Conservation (phyloP, 1,284 basidiomycete species). For the Pulveroboletus ridleyi region DNA sequence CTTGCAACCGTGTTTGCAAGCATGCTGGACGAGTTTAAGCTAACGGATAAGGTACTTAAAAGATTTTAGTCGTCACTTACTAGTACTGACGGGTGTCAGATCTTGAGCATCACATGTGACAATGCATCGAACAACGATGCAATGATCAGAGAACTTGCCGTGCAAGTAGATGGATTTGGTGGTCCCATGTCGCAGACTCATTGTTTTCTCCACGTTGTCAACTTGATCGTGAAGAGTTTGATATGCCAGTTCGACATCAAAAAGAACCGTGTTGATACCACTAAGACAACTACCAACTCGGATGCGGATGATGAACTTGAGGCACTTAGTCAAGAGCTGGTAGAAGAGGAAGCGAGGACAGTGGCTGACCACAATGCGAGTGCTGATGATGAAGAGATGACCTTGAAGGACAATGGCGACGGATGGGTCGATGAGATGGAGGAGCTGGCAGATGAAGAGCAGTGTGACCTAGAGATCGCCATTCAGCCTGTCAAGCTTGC, state of each 20-base stretch:
- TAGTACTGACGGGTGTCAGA: neutral
- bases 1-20: neutral
- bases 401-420: neutral
- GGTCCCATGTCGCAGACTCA: neutral
- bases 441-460: neutral
- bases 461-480: neutral
- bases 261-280: neutral
- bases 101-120: conserved; percentile 2
- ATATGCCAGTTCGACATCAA: neutral
- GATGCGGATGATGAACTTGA: neutral
- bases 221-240: neutral
- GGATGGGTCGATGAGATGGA: neutral
- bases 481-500: neutral
- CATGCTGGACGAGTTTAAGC: neutral
- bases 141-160: neutral
- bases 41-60: neutral
- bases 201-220: neutral
- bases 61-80: neutral
- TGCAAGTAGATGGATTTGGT: neutral
- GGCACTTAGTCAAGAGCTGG: conserved; percentile 1
- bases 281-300: neutral
- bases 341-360: neutral
- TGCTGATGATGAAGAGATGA: neutral
- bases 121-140: neutral
- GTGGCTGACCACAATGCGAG: neutral